Evolutionary conservation across 805 yeast genomes (phyloP).

Genomic region (Ogataea pini): DNA sequence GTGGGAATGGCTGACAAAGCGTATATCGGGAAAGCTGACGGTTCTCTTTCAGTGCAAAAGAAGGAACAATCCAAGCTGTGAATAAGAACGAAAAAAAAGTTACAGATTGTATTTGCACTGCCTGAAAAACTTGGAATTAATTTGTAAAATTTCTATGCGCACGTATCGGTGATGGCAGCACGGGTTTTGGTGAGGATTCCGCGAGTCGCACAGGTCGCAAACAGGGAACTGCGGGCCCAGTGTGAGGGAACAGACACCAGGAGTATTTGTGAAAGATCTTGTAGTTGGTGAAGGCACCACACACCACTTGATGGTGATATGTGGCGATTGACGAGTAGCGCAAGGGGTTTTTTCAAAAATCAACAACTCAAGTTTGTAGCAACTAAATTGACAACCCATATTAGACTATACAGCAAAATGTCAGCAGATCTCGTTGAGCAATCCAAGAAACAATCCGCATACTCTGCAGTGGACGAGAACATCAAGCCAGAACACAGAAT

Average conservation of each 20-base stretch:
- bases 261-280: background rate
- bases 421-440: constrained; percentile 53
- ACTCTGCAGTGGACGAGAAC: constrained; percentile 87
- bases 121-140: background rate
- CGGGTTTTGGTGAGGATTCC: constrained; percentile 6
- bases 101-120: background rate
- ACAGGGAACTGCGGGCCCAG: background rate
- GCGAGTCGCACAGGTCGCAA: background rate
- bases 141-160: constrained; percentile 5
- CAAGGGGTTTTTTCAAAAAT: background rate
- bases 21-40: constrained; percentile 86
- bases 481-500: constrained; percentile 67
- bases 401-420: constrained; percentile 15
- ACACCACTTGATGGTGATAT: too few relatives aligned
- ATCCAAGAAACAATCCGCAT: constrained; percentile 91
- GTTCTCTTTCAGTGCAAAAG: constrained; percentile 37
- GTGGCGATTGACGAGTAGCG: background rate
- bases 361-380: background rate
- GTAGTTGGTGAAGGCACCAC: too few relatives aligned
- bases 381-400: background rate
- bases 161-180: constrained; percentile 15
- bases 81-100: background rate
- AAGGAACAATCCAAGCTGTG: constrained; percentile 8
- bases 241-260: background rate
- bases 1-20: constrained; percentile 72